Evolutionary conservation across 1,284 basidiomycete genomes (phyloP).

Genomic region (Apiotrichum siamense): DNA sequence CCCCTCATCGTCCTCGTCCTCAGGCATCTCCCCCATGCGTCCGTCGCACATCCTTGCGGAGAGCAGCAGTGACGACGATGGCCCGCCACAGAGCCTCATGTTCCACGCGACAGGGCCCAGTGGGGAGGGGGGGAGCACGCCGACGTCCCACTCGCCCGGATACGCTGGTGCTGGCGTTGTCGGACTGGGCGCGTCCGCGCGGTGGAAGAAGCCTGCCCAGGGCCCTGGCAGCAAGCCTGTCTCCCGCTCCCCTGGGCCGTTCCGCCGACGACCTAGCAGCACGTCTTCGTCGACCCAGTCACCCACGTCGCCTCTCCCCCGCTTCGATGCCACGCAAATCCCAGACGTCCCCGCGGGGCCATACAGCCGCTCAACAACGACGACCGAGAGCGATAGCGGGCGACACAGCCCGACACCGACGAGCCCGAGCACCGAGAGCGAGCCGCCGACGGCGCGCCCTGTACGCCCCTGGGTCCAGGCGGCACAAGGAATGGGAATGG

Average conservation of each 20-base stretch:
- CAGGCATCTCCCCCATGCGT: neutral
- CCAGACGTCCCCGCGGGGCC: neutral
- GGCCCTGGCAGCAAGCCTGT: too few species aligned
- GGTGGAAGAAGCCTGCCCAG: neutral
- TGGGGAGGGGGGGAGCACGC: neutral
- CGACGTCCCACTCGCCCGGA: neutral
- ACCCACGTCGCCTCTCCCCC: neutral
- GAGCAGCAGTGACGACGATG: conserved; percentile 26
- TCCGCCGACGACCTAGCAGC: conserved; percentile 10
- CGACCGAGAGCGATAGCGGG: neutral
- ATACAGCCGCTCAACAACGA: too few species aligned
- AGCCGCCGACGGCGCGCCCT: neutral
- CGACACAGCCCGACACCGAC: neutral
- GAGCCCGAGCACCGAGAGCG: neutral
- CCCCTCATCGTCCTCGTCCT: too few species aligned
- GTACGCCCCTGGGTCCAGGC: too few species aligned
- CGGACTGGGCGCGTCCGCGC: neutral
- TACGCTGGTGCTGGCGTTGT: neutral
- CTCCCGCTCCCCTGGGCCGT: conserved; percentile 12
- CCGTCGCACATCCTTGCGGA: neutral
- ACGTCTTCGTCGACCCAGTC: conserved; percentile 4
- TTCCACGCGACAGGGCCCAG: conserved; percentile 21
- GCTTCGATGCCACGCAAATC: neutral
- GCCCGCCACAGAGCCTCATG: conserved; percentile 30
- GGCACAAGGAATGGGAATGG: too few species aligned